Conservation (phyloP, 2,329 filamentous ascomycete species). For the Sporothrix euskadiensis region DNA sequence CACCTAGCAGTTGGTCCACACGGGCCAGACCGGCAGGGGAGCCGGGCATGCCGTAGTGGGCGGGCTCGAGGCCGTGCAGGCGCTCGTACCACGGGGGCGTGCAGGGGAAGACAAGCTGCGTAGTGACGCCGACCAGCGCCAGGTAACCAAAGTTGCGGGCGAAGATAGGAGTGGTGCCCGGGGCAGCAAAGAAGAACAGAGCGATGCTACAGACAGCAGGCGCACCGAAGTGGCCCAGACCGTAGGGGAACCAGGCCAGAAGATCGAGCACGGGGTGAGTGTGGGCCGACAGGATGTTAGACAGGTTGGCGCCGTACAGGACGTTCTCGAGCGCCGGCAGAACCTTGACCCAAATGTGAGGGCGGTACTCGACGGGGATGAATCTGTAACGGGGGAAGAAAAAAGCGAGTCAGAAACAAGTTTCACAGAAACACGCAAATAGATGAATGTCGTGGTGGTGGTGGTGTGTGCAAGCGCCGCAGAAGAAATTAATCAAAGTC, state of each 20-base stretch:
- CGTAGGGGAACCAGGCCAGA: slow-evolving; percentile 91
- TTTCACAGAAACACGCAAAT: not conserved
- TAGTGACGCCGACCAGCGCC: slow-evolving; percentile 82
- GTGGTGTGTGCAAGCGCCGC: not conserved
- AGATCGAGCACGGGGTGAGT: slow-evolving; percentile 81
- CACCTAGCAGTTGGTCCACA: slow-evolving; percentile 84
- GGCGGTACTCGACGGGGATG: slow-evolving; percentile 83
- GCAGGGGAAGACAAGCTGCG: slow-evolving; percentile 89
- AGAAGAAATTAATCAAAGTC: not conserved
- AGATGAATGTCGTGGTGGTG: not conserved
- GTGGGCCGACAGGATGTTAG: slow-evolving; percentile 91
- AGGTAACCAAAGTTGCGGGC: slow-evolving; percentile 89
- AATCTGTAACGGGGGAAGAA: slow-evolving; percentile 59
- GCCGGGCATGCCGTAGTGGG: slow-evolving; percentile 87
- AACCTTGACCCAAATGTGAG: slow-evolving; percentile 93
- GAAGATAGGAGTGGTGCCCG: slow-evolving; percentile 80
- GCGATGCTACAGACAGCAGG: slow-evolving; percentile 75
- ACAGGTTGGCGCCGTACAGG: slow-evolving; percentile 90
- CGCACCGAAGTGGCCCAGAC: slow-evolving; percentile 83
- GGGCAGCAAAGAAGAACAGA: slow-evolving; percentile 87
- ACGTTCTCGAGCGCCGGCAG: slow-evolving; percentile 94
- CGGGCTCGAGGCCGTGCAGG: slow-evolving; percentile 83
- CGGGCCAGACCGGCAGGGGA: slow-evolving; percentile 86
- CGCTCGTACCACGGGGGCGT: slow-evolving; percentile 98
- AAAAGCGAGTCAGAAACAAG: not conserved